phyloP scores from a whole-genome alignment of 345 rosid species.

The Gossypium longicalyx region DNA sequence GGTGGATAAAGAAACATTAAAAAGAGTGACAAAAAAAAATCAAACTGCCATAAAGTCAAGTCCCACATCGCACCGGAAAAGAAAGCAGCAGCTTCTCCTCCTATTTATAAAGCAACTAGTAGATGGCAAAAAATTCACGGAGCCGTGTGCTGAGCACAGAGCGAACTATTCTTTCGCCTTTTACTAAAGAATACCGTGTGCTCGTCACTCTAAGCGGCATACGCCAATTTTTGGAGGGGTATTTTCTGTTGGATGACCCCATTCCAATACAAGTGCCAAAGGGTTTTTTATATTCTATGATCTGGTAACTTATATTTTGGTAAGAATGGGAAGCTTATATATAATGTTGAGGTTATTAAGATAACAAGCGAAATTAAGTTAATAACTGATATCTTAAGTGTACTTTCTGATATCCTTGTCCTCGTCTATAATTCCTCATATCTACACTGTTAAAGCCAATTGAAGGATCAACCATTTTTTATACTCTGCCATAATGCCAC shows the following conservation, averaged over 20 bases:
- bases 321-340: no score
- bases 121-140: fast-evolving
- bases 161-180: slow-evolving; percentile 47
- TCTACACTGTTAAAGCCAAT: no score
- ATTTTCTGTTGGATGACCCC: background rate
- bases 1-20: background rate
- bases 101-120: background rate
- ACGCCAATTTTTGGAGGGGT: background rate
- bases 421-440: no score
- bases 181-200: slow-evolving; percentile 49
- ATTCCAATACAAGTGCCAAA: background rate
- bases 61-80: background rate
- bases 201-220: background rate
- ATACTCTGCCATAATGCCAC: no score
- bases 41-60: background rate
- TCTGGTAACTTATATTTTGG: no score
- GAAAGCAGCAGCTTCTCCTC: background rate
- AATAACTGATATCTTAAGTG: no score
- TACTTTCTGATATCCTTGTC: no score
- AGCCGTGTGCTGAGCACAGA: slow-evolving; percentile 21
- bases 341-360: no score
- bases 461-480: no score
- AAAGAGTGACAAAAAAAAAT: background rate
- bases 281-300: no score
- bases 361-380: no score